Conservation (phyloP, 2,329 filamentous ascomycete species). For the Zymoseptoria passerinii region DNA sequence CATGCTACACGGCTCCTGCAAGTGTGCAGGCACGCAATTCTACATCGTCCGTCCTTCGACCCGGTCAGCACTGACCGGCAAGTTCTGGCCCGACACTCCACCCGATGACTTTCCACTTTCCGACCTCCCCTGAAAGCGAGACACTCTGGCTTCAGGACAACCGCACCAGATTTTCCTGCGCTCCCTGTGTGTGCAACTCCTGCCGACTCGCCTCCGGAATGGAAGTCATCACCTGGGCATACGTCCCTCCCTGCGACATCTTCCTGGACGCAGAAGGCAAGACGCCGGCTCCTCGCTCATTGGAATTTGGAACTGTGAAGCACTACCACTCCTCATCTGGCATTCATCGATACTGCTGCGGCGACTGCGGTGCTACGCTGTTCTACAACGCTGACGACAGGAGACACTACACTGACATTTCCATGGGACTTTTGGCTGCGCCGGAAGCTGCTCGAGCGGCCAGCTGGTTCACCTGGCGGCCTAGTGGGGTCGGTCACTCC, state of each 20-base stretch:
- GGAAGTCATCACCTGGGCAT: slow-evolving; percentile 59
- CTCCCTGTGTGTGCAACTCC: slow-evolving; percentile 53
- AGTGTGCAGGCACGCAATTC: slow-evolving; percentile 50
- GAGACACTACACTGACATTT: slow-evolving; percentile 54
- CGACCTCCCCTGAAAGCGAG: slow-evolving; percentile 37
- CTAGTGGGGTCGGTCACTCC: slow-evolving; percentile 48
- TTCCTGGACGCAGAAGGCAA: slow-evolving; percentile 27
- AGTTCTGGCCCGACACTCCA: slow-evolving; percentile 48
- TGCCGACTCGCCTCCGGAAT: slow-evolving; percentile 55
- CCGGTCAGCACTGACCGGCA: slow-evolving; percentile 37
- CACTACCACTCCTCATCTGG: slow-evolving; percentile 47
- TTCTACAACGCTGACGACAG: slow-evolving; percentile 53
- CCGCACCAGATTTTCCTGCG: slow-evolving; percentile 48
- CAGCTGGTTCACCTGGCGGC: slow-evolving; percentile 56
- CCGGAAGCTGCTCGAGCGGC: slow-evolving; percentile 48
- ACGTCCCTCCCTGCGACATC: slow-evolving; percentile 54
- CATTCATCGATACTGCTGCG: slow-evolving; percentile 54
- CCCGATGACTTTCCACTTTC: slow-evolving; percentile 35
- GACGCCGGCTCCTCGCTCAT: slow-evolving; percentile 21
- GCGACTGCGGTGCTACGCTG: slow-evolving; percentile 53
- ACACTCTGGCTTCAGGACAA: slow-evolving; percentile 53
- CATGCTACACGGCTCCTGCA: slow-evolving; percentile 41
- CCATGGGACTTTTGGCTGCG: slow-evolving; percentile 47
- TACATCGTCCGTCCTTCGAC: slow-evolving; percentile 48
- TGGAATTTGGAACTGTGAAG: slow-evolving; percentile 38